phyloP scores from a whole-genome alignment of 768 basidiomycete species.

The Amylocystis lapponica region DNA sequence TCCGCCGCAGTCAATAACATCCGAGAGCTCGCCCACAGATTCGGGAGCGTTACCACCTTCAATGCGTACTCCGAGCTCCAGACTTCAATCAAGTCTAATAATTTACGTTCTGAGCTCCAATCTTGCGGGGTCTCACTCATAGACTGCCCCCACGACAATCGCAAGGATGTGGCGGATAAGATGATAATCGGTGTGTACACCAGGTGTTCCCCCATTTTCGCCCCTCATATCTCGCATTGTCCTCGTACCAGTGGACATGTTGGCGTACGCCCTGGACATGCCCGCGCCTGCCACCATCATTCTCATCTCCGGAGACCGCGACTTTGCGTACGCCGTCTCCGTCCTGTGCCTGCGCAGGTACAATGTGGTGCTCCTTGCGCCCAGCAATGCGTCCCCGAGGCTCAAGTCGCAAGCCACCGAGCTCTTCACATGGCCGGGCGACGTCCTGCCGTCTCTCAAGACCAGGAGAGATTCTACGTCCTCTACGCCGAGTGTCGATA shows the following conservation, averaged over 20 bases:
- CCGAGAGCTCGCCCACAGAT: conserved; percentile 37
- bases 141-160: conserved; percentile 22
- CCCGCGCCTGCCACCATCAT: conserved; percentile 47
- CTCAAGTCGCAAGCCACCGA: conserved; percentile 51
- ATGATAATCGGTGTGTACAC: conserved; percentile 40
- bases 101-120: conserved; percentile 38
- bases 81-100: conserved; percentile 28
- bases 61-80: conserved; percentile 48
- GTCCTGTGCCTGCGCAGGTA: conserved; percentile 9
- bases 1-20: conserved; percentile 40
- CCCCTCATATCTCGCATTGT: conserved; percentile 24
- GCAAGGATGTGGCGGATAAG: conserved; percentile 37
- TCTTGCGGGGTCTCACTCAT: conserved; percentile 42
- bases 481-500: no score
- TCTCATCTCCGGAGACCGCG: conserved; percentile 62
- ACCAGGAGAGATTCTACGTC: no score
- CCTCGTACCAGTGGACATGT: conserved; percentile 51
- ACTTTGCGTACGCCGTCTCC: conserved; percentile 55
- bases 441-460: conserved; percentile 32
- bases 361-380: conserved; percentile 25
- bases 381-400: conserved; percentile 28
- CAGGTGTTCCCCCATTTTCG: not conserved
- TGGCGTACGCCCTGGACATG: conserved; percentile 61
- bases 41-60: conserved; percentile 43
- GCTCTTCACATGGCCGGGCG: conserved; percentile 44